phyloP scores from a whole-genome alignment of 2,329 filamentous ascomycete species.

The Zasmidium cellare region DNA sequence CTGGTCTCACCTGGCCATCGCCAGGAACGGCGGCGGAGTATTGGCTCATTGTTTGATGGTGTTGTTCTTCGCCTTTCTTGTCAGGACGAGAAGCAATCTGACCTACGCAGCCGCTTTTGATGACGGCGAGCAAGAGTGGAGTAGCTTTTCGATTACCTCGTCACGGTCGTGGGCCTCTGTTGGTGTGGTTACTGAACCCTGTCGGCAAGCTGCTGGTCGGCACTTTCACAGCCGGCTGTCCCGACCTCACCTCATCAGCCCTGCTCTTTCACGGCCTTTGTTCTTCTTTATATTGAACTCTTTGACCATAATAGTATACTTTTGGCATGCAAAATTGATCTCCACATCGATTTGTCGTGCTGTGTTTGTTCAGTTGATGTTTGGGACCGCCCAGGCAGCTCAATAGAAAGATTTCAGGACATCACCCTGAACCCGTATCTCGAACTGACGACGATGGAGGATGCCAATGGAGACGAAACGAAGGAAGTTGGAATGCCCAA shows the following conservation, averaged over 20 bases:
- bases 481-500: too few species aligned
- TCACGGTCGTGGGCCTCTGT: not conserved
- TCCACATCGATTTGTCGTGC: too few species aligned
- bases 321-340: too few species aligned
- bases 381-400: too few species aligned
- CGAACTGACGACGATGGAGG: too few species aligned
- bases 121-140: not conserved
- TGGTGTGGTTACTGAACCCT: too few species aligned
- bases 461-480: too few species aligned
- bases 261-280: not conserved
- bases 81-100: not conserved
- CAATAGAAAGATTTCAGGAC: too few species aligned
- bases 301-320: not conserved
- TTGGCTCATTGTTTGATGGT: constrained; percentile 27
- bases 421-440: too few species aligned
- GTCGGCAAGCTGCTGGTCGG: not conserved
- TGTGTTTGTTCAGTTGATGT: too few species aligned
- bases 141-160: not conserved
- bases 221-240: not conserved
- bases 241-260: not conserved
- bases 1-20: constrained; percentile 38
- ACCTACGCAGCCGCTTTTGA: not conserved
- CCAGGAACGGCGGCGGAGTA: constrained; percentile 31
- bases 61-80: not conserved
- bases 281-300: not conserved